These are phyloP conservation scores for Gentiana macrophylla DNA, from an alignment of 257 asterid genomes.

Conservation along the genomic window DNA sequence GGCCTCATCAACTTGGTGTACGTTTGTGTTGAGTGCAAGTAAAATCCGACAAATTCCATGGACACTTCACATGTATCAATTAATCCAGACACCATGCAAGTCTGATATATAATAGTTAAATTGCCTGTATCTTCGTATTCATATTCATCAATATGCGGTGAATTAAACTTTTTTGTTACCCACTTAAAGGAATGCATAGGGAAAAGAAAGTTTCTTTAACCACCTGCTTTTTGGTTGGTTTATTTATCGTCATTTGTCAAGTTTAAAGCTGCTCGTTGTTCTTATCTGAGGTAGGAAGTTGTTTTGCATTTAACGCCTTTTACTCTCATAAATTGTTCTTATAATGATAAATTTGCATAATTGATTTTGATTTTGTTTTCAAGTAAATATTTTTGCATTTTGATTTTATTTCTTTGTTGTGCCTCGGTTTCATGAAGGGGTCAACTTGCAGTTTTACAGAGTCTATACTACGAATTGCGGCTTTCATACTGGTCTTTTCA, in stretches of 20 bases:
- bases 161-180: background rate
- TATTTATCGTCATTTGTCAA: background rate
- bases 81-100: background rate
- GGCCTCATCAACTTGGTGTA: too few relatives aligned
- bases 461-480: conserved; percentile 90
- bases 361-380: background rate
- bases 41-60: too few relatives aligned
- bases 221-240: background rate
- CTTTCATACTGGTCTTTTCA: conserved; percentile 85
- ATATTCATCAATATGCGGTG: too few relatives aligned
- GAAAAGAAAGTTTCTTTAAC: background rate
- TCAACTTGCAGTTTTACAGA: conserved; percentile 87
- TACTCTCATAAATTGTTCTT: background rate
- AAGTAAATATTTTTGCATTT: conserved; percentile 2
- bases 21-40: too few relatives aligned
- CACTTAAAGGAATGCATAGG: too few relatives aligned
- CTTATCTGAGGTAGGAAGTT: background rate
- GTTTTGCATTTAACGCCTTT: background rate
- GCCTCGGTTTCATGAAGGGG: conserved; percentile 50
- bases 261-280: background rate
- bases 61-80: too few relatives aligned
- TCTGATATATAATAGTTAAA: background rate
- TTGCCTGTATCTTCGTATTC: too few relatives aligned
- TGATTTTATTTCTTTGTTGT: conserved; percentile 16
- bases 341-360: background rate